Evolutionary conservation across 192 early-diverging fungal genomes (phyloP).

Genomic region (Spinellus fusiger): DNA sequence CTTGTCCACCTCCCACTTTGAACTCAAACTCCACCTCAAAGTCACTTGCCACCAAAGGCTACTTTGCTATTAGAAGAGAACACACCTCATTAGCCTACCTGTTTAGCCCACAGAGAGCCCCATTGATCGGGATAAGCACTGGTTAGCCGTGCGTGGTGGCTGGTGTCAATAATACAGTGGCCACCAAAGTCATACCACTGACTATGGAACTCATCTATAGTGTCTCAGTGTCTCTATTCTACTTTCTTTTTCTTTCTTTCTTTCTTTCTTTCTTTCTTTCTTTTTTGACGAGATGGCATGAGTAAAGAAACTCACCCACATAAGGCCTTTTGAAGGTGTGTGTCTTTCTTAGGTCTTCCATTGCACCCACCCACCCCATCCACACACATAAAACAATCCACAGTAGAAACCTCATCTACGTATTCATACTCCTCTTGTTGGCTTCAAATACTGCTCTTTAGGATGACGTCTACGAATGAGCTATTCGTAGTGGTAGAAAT

Average conservation of each 20-base stretch:
- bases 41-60: slow-evolving; percentile 56
- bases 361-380: no score
- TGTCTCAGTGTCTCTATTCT: no score
- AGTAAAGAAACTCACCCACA: no score
- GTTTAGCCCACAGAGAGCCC: slow-evolving; percentile 76
- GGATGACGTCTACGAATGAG: no score
- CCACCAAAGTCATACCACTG: slow-evolving; percentile 96
- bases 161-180: slow-evolving; percentile 84
- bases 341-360: no score
- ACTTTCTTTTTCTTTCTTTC: neutral
- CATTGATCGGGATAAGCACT: slow-evolving; percentile 68
- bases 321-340: no score
- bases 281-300: no score
- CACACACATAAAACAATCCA: no score
- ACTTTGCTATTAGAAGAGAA: neutral
- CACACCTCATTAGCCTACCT: slow-evolving; percentile 34
- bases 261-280: neutral
- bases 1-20: slow-evolving; percentile 69
- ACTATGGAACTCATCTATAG: slow-evolving; percentile 70
- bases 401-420: no score
- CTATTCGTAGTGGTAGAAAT: no score
- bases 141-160: slow-evolving; percentile 81
- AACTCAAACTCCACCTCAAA: slow-evolving; percentile 94
- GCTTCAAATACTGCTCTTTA: no score
- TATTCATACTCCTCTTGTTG: no score